Conservation (phyloP, 2,329 filamentous ascomycete species). For the Aspergillus fischeri region DNA sequence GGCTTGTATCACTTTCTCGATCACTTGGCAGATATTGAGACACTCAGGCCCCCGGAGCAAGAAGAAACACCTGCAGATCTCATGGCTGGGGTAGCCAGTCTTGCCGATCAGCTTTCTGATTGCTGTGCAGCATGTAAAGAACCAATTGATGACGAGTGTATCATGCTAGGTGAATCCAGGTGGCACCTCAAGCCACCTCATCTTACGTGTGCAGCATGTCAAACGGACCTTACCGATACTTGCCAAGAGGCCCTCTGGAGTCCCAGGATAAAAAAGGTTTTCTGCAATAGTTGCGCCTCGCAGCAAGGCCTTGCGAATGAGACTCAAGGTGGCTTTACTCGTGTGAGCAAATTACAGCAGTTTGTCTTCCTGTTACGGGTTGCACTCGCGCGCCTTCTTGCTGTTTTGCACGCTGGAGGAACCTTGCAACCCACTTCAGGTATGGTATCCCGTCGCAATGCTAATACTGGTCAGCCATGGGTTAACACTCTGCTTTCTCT, state of each 20-base stretch:
- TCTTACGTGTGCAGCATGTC: conserved; percentile 66
- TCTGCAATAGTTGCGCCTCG: conserved; percentile 64
- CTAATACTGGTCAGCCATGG: not conserved
- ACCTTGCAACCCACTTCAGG: conserved; percentile 69
- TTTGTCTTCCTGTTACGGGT: conserved; percentile 92
- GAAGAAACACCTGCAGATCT: conserved; percentile 63
- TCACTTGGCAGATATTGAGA: conserved; percentile 78
- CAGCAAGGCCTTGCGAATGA: conserved; percentile 51
- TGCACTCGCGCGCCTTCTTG: conserved; percentile 80
- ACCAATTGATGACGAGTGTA: conserved; percentile 92
- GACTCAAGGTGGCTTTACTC: conserved; percentile 60
- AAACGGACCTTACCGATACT: conserved; percentile 65
- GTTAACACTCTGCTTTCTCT: conserved; percentile 6
- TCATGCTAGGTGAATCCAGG: conserved; percentile 66
- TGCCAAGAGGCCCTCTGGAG: conserved; percentile 69
- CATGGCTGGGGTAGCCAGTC: conserved; percentile 59
- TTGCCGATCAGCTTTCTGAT: conserved; percentile 75
- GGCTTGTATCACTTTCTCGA: conserved; percentile 80
- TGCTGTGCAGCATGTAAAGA: conserved; percentile 77
- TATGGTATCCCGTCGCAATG: conserved; percentile 32
- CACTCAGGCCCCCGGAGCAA: conserved; percentile 58
- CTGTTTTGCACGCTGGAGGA: conserved; percentile 79
- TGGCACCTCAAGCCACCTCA: conserved; percentile 74
- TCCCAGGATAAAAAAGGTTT: conserved; percentile 62
- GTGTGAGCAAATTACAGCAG: conserved; percentile 82